Conservation (phyloP, 495 filamentous ascomycete species). For the Parathielavia appendiculata region DNA sequence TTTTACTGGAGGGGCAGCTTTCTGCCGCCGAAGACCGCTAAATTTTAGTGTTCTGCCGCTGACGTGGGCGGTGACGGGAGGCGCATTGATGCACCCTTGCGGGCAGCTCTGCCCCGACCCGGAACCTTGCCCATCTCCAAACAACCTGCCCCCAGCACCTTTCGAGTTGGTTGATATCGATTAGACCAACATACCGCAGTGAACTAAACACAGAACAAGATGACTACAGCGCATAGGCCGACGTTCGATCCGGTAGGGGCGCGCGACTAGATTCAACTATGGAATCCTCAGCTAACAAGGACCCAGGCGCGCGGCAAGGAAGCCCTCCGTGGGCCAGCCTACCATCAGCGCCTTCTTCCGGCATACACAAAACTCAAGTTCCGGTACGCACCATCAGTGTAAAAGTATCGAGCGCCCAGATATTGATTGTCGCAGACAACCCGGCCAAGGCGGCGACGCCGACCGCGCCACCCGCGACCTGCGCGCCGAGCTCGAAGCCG, state of each 20-base stretch:
- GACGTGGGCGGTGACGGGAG: slow-evolving; percentile 5
- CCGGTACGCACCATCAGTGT: slow-evolving; percentile 45
- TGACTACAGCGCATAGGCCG: slow-evolving; percentile 80
- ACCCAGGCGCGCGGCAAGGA: slow-evolving; percentile 91
- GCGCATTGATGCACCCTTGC: slow-evolving; percentile 10
- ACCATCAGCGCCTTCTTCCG: slow-evolving; percentile 92
- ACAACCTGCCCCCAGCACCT: background rate
- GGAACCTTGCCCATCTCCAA: slow-evolving; percentile 1
- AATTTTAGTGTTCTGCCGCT: slow-evolving; percentile 26
- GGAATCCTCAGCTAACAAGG: slow-evolving; percentile 20
- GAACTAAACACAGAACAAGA: slow-evolving; percentile 30
- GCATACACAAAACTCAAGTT: slow-evolving; percentile 89
- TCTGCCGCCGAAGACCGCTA: slow-evolving; percentile 32
- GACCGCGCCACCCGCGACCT: slow-evolving; percentile 74
- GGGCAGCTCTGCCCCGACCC: background rate
- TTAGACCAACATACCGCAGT: background rate
- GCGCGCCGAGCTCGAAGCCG: slow-evolving; percentile 80
- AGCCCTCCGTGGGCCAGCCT: slow-evolving; percentile 85
- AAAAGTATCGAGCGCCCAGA: background rate
- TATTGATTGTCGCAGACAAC: slow-evolving; percentile 49
- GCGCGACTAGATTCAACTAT: background rate
- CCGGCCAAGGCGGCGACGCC: slow-evolving; percentile 81
- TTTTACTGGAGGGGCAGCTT: slow-evolving; percentile 20
- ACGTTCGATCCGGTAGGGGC: slow-evolving; percentile 81
- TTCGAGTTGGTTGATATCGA: background rate